phyloP scores from a whole-genome alignment of 495 filamentous ascomycete species.

The Tuber umbilicatum region DNA sequence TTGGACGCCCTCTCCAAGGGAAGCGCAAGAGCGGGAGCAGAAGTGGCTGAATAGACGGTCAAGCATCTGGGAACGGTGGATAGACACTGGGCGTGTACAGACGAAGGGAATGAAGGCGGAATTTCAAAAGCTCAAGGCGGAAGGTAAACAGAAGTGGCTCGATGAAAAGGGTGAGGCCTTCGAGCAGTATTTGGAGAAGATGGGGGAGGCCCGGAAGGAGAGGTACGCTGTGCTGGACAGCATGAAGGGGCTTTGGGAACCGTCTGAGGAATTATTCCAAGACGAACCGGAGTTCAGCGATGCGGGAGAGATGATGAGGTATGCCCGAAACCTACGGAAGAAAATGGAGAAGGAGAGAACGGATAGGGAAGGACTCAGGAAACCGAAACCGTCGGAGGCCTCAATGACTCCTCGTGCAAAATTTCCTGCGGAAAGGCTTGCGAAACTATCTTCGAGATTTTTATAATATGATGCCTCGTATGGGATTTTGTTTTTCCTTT shows the following conservation, averaged over 20 bases:
- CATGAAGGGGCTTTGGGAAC: background rate
- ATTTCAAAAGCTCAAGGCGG: background rate
- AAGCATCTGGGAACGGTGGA: constrained; percentile 43
- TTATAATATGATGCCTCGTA: background rate
- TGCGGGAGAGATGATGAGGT: background rate
- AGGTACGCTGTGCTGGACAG: background rate
- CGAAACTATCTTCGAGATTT: background rate
- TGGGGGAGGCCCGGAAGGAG: background rate
- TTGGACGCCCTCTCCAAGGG: constrained; percentile 66
- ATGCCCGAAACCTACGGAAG: background rate
- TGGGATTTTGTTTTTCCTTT: background rate
- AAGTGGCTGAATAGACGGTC: constrained; percentile 77
- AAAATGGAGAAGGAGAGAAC: background rate
- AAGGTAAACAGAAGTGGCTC: constrained; percentile 6
- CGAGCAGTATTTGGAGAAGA: background rate
- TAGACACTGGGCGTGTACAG: constrained; percentile 23
- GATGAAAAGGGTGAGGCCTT: background rate
- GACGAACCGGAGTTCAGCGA: background rate
- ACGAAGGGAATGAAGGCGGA: constrained; percentile 30
- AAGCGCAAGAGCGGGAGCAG: constrained; percentile 51
- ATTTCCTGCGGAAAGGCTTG: background rate
- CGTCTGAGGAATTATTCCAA: background rate
- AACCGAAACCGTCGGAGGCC: background rate
- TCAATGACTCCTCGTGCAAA: background rate
- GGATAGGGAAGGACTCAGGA: background rate